phyloP scores from a whole-genome alignment of 2,329 filamentous ascomycete species.

The Dactylonectria estremocensis region DNA sequence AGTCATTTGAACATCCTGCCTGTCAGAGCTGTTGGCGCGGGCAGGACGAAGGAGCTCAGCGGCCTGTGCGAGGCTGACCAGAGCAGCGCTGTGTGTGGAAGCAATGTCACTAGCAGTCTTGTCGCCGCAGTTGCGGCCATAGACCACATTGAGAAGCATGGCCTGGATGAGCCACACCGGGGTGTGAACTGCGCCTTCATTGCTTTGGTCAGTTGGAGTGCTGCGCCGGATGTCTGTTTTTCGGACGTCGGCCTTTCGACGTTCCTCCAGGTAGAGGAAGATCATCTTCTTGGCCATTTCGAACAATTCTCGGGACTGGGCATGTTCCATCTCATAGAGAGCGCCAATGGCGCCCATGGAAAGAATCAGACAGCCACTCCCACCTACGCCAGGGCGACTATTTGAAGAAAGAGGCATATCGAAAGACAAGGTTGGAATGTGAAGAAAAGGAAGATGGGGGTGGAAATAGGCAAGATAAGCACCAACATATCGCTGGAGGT shows the following conservation, averaged over 20 bases:
- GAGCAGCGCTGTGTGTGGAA: slow-evolving; percentile 89
- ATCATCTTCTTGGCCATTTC: slow-evolving; percentile 97
- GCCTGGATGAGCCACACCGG: slow-evolving; percentile 97
- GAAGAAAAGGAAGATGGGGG: slow-evolving; percentile 92
- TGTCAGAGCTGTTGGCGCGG: slow-evolving; percentile 61
- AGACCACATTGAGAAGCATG: slow-evolving; percentile 96
- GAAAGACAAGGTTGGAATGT: slow-evolving; percentile 92
- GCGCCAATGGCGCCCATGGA: slow-evolving; percentile 87
- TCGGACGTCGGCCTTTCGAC: slow-evolving; percentile 86
- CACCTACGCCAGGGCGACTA: slow-evolving; percentile 75
- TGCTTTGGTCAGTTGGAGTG: slow-evolving; percentile 63
- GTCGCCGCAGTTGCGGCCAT: slow-evolving; percentile 94
- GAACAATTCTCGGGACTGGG: slow-evolving; percentile 87
- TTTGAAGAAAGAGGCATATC: slow-evolving; percentile 81
- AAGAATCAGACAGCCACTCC: slow-evolving; percentile 87
- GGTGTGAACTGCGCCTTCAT: slow-evolving; percentile 78
- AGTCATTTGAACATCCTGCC: slow-evolving; percentile 71
- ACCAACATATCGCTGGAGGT: slow-evolving; percentile 91
- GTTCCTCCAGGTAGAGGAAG: slow-evolving; percentile 90
- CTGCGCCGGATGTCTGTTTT: slow-evolving; percentile 72
- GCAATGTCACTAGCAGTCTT: slow-evolving; percentile 93
- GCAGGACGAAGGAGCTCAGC: slow-evolving; percentile 77
- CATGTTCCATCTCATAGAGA: slow-evolving; percentile 88
- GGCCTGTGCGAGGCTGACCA: slow-evolving; percentile 91
- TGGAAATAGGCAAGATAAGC: slow-evolving; percentile 95